These are phyloP conservation scores for Funneliformis geosporum DNA, from an alignment of 192 early-diverging fungal species.

Conservation along the genomic window DNA sequence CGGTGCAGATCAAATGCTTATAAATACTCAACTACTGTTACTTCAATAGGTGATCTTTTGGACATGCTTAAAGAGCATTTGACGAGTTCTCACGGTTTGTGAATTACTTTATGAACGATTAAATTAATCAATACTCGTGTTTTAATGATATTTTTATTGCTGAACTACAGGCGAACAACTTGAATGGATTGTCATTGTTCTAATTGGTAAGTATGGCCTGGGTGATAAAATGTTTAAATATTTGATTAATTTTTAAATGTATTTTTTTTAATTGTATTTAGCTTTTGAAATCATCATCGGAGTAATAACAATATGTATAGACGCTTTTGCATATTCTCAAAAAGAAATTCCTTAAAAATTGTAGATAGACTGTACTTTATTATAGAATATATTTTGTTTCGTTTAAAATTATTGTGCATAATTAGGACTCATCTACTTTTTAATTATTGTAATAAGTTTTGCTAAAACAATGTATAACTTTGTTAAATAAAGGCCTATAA, in stretches of 20 bases:
- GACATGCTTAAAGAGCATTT: constrained; percentile 96
- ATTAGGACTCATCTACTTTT: not conserved
- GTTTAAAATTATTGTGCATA: not conserved
- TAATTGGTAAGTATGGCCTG: constrained; percentile 60
- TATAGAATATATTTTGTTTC: not conserved
- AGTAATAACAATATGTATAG: constrained; percentile 72
- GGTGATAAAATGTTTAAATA: not conserved
- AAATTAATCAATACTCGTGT: not conserved
- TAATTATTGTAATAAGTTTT: too few species aligned
- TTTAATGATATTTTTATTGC: not conserved
- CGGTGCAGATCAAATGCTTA: not conserved
- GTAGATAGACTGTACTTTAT: not conserved
- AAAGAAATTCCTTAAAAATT: constrained; percentile 23
- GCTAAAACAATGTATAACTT: not conserved
- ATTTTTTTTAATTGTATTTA: constrained; percentile 7
- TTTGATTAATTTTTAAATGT: constrained; percentile 4
- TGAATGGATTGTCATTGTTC: constrained; percentile 94
- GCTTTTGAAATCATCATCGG: constrained; percentile 75
- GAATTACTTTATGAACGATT: not conserved
- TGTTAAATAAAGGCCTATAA: not conserved
- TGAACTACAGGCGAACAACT: constrained; percentile 69
- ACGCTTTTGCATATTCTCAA: constrained; percentile 54
- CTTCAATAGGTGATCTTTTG: constrained; percentile 65
- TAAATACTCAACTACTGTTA: not conserved
- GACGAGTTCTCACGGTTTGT: constrained; percentile 76